These are phyloP conservation scores for Sporothrix mexicana DNA, from an alignment of 2,329 filamentous ascomycete species.

Conservation along the genomic window DNA sequence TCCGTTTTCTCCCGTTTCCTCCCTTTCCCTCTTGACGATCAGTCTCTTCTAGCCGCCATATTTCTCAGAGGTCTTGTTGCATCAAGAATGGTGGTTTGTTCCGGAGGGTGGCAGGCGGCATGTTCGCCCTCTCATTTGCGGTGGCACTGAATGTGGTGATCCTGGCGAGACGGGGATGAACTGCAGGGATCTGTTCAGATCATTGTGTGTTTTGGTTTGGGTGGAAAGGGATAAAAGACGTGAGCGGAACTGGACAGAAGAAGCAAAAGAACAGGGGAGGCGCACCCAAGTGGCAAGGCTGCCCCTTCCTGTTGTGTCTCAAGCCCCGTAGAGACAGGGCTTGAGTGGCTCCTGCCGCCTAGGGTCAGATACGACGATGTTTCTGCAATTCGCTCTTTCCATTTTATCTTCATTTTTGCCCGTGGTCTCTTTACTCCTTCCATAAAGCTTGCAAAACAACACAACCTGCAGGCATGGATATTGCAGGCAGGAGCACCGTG, in stretches of 20 bases:
- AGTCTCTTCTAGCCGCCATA: constrained; percentile 9
- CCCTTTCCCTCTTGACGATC: neutral
- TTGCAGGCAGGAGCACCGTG: constrained; percentile 3
- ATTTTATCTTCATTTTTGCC: neutral
- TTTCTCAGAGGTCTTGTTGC: constrained; percentile 17
- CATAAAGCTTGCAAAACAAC: constrained; percentile 9
- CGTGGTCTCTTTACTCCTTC: constrained; percentile 2
- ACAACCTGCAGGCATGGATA: neutral
- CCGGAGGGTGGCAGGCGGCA: neutral
- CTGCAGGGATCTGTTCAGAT: constrained; percentile 32
- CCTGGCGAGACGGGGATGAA: constrained; percentile 30
- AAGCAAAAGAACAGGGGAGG: neutral
- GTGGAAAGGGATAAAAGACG: constrained; percentile 11
- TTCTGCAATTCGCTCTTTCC: constrained; percentile 8
- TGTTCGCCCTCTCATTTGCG: neutral
- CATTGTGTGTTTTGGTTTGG: constrained; percentile 26
- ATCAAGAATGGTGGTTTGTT: neutral
- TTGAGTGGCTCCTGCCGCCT: constrained; percentile 23
- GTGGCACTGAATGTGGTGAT: constrained; percentile 22
- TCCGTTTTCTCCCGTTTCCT: neutral
- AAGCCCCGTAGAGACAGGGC: constrained; percentile 21
- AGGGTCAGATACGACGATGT: constrained; percentile 12
- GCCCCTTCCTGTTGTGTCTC: constrained; percentile 22
- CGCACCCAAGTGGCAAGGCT: constrained; percentile 12
- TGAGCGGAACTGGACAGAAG: neutral